Base-by-base conservation (phyloP, 768 basidiomycete genomes). In the Dendrothele bispora region DNA sequence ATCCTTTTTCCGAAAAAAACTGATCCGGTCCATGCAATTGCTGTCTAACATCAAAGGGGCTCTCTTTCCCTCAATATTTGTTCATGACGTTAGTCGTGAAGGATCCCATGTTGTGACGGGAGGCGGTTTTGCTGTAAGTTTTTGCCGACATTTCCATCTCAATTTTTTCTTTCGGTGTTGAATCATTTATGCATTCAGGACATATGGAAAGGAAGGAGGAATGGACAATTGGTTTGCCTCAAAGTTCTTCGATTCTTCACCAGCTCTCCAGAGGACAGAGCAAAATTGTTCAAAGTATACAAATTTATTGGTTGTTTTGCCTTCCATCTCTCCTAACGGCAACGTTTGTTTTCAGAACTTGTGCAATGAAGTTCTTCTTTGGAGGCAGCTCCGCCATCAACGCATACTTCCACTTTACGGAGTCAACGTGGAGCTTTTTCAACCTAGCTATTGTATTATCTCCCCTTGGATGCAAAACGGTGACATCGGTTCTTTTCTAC, bases 401-500 rank as follows among this genome's bases (percentile, higher is more conserved):
- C 49, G 55, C 32, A 54, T 62, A 7, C 43, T 60, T 1, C 59
- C 59, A 0, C 43, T 62, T 18, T 49, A 55, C 26, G 61, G 61
- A 5, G 55, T 62, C 17, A 51, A 54, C 36, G 50, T 45, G 14
- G 54, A 55, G 21, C 38, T 49, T 5, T 61, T 60, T 44, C 28
- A 46, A 4, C 55, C 58, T 0, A 41, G 38, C 2, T 43, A 56
- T 20, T 57, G 57, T 40, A 37, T 63, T 39, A 54, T 63, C 24
- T 61, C 60, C 21, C 61, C 60, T 1, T 63, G 58, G 56, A 61
- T 63, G 61, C 43, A 55, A n/a, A 58, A 63, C 40, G 60, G 61
- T 1, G 59, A 54, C 3, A 49, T 59, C 3, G 54, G 55, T 25
- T 47, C 50, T 8, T 61, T 55, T 41, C 46, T 61, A 14, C n/a